A percentile compares a stretch with the other conserved stretches of the same genome.
These are phyloP conservation scores for Triticum aestivum DNA, from an alignment of 176 grass and related monocot genomes.

Conservation along the genomic window IWGSC_CS_RefSeq_v2.1 NC_057813.1:475577457-475577956, in stretches of 20 bases:
- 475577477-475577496: slow-evolving; percentile 81
- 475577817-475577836: slow-evolving; percentile 91
- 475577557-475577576: slow-evolving; percentile 78
- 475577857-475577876: slow-evolving; percentile 86
- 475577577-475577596: slow-evolving; percentile 77
- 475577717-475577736: slow-evolving; percentile 80
- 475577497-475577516: slow-evolving; percentile 96
- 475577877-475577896: slow-evolving; percentile 95
- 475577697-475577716: slow-evolving; percentile 66
- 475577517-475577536: slow-evolving; percentile 97
- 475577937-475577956: slow-evolving; percentile 70
- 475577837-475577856: slow-evolving; percentile 89
- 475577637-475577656: slow-evolving; percentile 98
- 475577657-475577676: slow-evolving; percentile 90
- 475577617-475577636: slow-evolving; percentile 82
- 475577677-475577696: slow-evolving; percentile 86
- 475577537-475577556: slow-evolving; percentile 92
- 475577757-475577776: slow-evolving; percentile 95
- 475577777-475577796: slow-evolving; percentile 92
- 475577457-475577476: slow-evolving; percentile 94
- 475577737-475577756: slow-evolving; percentile 81
- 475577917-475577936: slow-evolving; percentile 81
- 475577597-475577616: slow-evolving; percentile 85
- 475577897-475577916: slow-evolving; percentile 94
- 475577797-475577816: slow-evolving; percentile 38